Evolutionary conservation across 2,329 filamentous ascomycete genomes (phyloP), one percentile per base, ranked within the genome.

Genomic region (Anisogramma anomala): DNA sequence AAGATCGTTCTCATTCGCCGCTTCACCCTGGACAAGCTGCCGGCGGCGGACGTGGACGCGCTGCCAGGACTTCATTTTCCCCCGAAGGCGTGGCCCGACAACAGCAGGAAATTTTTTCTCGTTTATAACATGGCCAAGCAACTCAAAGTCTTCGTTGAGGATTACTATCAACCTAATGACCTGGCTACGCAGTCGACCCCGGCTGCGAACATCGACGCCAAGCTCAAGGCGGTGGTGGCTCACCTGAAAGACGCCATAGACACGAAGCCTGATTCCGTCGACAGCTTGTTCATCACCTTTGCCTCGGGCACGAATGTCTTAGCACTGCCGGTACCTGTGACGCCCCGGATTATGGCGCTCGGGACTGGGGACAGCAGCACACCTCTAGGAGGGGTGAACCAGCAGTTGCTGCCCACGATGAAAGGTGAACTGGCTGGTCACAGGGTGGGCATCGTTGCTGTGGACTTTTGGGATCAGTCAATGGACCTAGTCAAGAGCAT

Each of bases 391-490:
- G 68, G 67, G 3, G 61, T 72, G 0, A 72, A 72, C 46, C 52
- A 68, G 14, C 55, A 58, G 34, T 47, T 72, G 2, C 41, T 62
- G 4, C 42, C 53, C 1, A 55, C 63, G 18, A 47, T 72, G 19
- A 43, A 56, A 37, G 33, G n/a, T n/a, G n/a, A 47, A 3, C 47
- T 63, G 42, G 58, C 55, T 33, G 65, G 66, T 2, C 60, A 64
- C 51, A 58, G 68, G 37, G 36, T 71, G n/a, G 69, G 68, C 0
- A 65, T 72, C 45, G 61, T 71, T 11, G 68, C 72, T 56, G 61
- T 72, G 52, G 69, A 72, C 49, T 72, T 67, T 48, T 72, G 61
- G 48, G 62, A 69, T 33, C 52, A 60, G 47, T 67, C 66, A 0
- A 50, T 42, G 2, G 57, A 62, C 3, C 47, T 72, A 36, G 49